Percentiles rank a stretch among this genome's conserved stretches.
Conservation (phyloP, 441 rosid species). For the Gossypium gossypioides region DNA sequence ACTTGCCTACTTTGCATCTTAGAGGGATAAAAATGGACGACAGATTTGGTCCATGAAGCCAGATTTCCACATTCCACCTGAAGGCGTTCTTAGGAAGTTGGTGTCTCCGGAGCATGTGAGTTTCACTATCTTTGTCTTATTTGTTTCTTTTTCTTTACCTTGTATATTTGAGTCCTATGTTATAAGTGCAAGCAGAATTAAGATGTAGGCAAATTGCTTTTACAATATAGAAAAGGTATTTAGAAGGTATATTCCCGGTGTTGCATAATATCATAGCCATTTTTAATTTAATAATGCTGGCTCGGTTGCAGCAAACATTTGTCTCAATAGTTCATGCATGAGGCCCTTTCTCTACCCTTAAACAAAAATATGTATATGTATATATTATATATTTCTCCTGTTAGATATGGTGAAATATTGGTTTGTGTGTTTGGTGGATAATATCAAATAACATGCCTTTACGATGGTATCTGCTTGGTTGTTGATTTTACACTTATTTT, state of each 20-base stretch:
- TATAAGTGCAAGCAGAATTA: not conserved
- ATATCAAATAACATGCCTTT: not conserved
- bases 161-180: not conserved
- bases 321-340: not conserved
- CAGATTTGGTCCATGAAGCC: conserved; percentile 56
- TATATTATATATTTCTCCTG: not conserved
- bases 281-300: not conserved
- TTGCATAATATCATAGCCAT: not conserved
- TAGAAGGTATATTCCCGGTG: not conserved
- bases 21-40: conserved; percentile 69
- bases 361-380: not conserved
- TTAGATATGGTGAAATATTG: not conserved
- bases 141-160: conserved; percentile 10
- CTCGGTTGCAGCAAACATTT: not conserved
- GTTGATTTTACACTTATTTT: not conserved
- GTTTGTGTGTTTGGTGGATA: not conserved
- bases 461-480: not conserved
- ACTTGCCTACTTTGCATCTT: conserved; percentile 22
- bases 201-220: not conserved
- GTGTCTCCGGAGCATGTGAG: conserved; percentile 86
- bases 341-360: not conserved
- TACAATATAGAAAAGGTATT: not conserved
- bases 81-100: conserved; percentile 69
- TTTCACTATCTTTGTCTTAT: conserved; percentile 14
- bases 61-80: conserved; percentile 61